Conservation (phyloP, 164 flowering plant species). For the Tetracentron sinense region DNA sequence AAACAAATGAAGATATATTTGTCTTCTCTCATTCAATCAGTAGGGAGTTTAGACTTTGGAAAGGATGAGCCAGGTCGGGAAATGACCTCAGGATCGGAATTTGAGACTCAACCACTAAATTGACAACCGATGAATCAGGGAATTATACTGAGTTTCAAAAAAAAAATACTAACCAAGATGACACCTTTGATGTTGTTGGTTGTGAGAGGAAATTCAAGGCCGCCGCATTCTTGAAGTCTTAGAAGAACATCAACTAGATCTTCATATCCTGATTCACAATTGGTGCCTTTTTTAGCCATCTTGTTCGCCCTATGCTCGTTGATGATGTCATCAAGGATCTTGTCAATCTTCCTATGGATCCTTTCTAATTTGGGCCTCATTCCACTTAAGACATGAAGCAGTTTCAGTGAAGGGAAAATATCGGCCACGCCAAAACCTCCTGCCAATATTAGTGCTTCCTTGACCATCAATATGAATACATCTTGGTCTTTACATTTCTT, state of each 20-base stretch:
- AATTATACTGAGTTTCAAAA: too few relatives aligned
- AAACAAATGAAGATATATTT: too few relatives aligned
- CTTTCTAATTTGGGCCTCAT: slow-evolving; percentile 12
- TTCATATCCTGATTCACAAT: slow-evolving; percentile 2
- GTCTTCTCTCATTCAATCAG: too few relatives aligned
- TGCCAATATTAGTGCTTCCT: neutral
- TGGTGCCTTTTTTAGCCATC: neutral
- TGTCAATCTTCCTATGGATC: slow-evolving; percentile 18
- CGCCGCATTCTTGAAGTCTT: slow-evolving; percentile 16
- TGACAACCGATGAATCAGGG: too few relatives aligned
- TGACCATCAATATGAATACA: slow-evolving; percentile 6
- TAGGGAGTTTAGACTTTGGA: too few relatives aligned
- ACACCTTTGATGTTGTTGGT: slow-evolving; percentile 25
- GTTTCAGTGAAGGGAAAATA: slow-evolving; percentile 24
- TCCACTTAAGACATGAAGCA: slow-evolving; percentile 19
- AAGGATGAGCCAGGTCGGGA: too few relatives aligned
- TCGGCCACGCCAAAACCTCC: slow-evolving; percentile 23
- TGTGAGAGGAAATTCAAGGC: slow-evolving; percentile 18
- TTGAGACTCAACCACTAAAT: too few relatives aligned
- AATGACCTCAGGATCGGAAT: too few relatives aligned
- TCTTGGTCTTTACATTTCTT: slow-evolving; percentile 20
- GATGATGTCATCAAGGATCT: slow-evolving; percentile 22
- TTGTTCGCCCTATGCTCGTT: slow-evolving; percentile 18
- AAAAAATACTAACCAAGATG: slow-evolving; percentile 15
- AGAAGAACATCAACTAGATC: slow-evolving; percentile 36